Conservation (phyloP, 768 basidiomycete species). For the Candolleomyces eurysporus region DNA sequence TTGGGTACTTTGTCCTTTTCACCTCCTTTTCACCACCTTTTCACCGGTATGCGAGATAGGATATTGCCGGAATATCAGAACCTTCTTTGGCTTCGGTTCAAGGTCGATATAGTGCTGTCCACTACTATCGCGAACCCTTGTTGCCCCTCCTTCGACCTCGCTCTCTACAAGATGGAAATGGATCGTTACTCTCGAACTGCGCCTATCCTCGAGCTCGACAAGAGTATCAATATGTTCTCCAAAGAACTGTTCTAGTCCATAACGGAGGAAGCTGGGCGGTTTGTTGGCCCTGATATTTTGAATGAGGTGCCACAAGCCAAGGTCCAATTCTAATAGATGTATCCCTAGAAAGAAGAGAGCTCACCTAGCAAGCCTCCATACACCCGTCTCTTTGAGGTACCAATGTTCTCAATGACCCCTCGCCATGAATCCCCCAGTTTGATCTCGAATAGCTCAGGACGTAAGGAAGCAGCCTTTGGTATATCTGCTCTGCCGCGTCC, state of each 20-base stretch:
- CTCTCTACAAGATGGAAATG: slow-evolving; percentile 45
- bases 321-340: neutral
- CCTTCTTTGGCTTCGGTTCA: slow-evolving; percentile 39
- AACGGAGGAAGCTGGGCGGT: slow-evolving; percentile 42
- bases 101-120: slow-evolving; percentile 35
- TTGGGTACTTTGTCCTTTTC: slow-evolving; percentile 37
- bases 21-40: slow-evolving; percentile 31
- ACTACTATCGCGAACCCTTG: slow-evolving; percentile 32
- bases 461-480: slow-evolving; percentile 33
- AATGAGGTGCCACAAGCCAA: neutral
- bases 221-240: slow-evolving; percentile 37
- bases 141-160: slow-evolving; percentile 38
- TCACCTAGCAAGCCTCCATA: slow-evolving; percentile 37
- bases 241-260: slow-evolving; percentile 44
- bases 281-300: slow-evolving; percentile 34
- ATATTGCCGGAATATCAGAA: slow-evolving; percentile 44
- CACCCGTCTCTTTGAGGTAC: slow-evolving; percentile 18
- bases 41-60: slow-evolving; percentile 41
- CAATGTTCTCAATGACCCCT: slow-evolving; percentile 24
- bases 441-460: slow-evolving; percentile 36
- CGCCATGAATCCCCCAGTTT: slow-evolving; percentile 30
- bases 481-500: slow-evolving; percentile 31
- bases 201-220: slow-evolving; percentile 33
- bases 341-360: neutral
- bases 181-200: slow-evolving; percentile 37